Base-by-base conservation (phyloP, 176 grass and related monocot species). In the Thalia dealbata region DNA sequence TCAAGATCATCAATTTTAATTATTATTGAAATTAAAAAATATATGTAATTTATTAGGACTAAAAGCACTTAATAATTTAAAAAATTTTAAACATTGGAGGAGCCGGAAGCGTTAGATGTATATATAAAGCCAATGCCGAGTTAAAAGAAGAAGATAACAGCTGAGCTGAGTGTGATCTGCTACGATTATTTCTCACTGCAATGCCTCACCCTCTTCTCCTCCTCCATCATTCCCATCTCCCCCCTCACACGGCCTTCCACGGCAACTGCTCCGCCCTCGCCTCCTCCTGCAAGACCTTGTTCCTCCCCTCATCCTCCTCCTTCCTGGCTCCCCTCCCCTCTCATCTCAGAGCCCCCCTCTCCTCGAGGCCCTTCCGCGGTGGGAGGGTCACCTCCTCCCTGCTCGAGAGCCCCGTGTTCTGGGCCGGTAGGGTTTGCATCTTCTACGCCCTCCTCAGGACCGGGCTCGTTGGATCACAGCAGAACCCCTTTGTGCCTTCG, bases 381-480 rank as follows among this genome's bases (percentile, higher is more conserved):
- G 78, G 61, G 21, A 84, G 15, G 81, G 85, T 93, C 41, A 38
- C 77, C 50, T 85, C 95, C 25, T 91, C 90, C 75, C 79, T 99
- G 72, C 77, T 99, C 30, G 83, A 91, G 71, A 86, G 75, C 59
- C 95, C 95, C 62, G 83, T 88, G 70, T 78, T 91, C 64, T 99
- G 95, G 95, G 85, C 69, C 62, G 85, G 90, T 9, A 79, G 91
- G 24, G 81, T 99, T 54, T 99, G 87, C 81, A 63, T 99, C 81
- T 92, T 88, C 73, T 99, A 99, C 73, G 90, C 83, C 74, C 87
- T 99, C 67, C 78, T 99, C 50, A 91, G 88, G 74, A 50, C 35
- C 61, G 95, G 95, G 21, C 83, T 99, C 56, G 95, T 79, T 13
- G 95, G 95, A 11, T 99, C 90, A 25, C 85, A 81, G 18, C 78